Base-by-base conservation (phyloP, 768 basidiomycete species). In the Cystobasidium tubakii region DNA sequence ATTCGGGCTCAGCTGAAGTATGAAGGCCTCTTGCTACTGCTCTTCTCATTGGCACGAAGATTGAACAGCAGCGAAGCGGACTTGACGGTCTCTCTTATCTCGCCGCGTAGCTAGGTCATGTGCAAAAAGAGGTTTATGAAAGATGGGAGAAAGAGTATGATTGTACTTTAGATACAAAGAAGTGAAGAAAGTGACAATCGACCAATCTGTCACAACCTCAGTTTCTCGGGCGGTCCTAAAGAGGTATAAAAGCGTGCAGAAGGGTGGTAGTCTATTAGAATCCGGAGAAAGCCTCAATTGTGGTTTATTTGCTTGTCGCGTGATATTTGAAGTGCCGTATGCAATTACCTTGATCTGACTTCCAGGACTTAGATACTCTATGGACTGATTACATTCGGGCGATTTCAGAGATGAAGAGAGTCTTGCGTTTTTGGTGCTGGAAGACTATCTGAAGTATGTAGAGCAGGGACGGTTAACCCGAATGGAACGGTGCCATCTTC, bases 181-280 rank as follows among this genome's bases (percentile, higher is more conserved):
- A 12, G 55, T 55, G 36, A 71, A 71, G 39, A 55, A 60, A 15
- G 31, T 39, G 54, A 71, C 27, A 36, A 33, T 55, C 9, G 50
- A 33, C 69, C 69, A 71, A 55, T 60, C 55, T 27, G 54, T 23
- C 53, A 71, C 53, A 43, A 60, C 69, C 17, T 71, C 69, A 23
- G 60, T 71, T 9, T 71, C 42, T 42, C 69, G 23, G 69, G 69
- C 13, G 53, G 17, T 31, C 55, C 25, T 19, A 71, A n/a, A 29
- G 69, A 54, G 10, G 33, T 39, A 31, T 71, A 71, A 36, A 60
- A 71, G 44, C 57, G 57, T 29, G 12, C 57, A 2, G 29, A 29
- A 21, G 57, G 57, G 4, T 29, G 57, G 27, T 15, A 60, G 27
- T 34, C 33, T 27, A 34, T 34, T 60, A 4, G 57, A 60, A 31